Percentiles rank a stretch among this genome's conserved stretches.
Evolutionary conservation across 257 asterid species (phyloP).

Genomic region (Fraxinus americana): DNA sequence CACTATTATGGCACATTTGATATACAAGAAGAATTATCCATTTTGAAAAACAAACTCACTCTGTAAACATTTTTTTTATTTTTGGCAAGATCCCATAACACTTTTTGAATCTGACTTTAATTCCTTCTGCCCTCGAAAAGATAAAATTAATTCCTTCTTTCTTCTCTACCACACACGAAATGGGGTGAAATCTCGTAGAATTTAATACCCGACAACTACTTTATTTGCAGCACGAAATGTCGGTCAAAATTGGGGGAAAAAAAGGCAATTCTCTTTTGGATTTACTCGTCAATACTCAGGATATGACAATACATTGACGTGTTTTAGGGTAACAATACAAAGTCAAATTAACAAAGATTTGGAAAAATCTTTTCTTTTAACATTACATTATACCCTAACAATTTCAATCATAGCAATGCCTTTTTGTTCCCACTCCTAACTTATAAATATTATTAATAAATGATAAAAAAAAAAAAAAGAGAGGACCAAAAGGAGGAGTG

Average conservation of each 20-base stretch:
- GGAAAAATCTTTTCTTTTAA: conserved; percentile 21
- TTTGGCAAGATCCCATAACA: too few relatives aligned
- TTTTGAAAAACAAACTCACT: too few relatives aligned
- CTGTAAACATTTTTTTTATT: too few relatives aligned
- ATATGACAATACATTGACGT: conserved; percentile 13
- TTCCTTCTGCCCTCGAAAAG: too few relatives aligned
- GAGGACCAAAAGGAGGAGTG: neutral
- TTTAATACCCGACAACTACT: conserved; percentile 30
- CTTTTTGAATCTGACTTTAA: too few relatives aligned
- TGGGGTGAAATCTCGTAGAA: conserved; percentile 24
- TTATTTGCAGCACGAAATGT: conserved; percentile 22
- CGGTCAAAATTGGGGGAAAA: neutral
- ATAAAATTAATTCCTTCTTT: too few relatives aligned
- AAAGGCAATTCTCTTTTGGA: conserved; percentile 11
- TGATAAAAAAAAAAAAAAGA: too few relatives aligned
- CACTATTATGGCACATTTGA: too few relatives aligned
- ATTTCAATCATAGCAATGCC: neutral
- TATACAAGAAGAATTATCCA: too few relatives aligned
- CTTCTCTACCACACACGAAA: conserved; percentile 6
- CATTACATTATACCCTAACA: neutral
- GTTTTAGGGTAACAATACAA: neutral
- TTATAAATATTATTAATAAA: too few relatives aligned
- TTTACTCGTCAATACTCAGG: conserved; percentile 14
- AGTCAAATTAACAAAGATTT: neutral
- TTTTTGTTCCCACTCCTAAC: neutral